Evolutionary conservation across 192 early-diverging fungal genomes (phyloP).

Genomic region (Coemansia sp.): DNA sequence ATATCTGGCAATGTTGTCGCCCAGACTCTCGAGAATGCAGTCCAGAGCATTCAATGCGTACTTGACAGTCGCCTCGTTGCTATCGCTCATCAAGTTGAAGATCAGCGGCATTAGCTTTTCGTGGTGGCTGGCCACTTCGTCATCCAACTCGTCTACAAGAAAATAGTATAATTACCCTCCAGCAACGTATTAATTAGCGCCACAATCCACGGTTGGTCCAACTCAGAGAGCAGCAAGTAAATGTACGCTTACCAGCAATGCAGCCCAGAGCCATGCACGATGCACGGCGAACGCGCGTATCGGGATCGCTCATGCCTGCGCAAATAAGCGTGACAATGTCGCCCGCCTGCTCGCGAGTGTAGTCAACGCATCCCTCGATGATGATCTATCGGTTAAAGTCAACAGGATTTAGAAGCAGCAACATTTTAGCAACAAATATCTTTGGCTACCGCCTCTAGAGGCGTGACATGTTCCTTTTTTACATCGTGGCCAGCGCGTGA

Average conservation of each 20-base stretch:
- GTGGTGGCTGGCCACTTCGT: slow-evolving; percentile 80
- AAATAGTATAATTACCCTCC: background rate
- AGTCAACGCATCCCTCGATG: slow-evolving; percentile 87
- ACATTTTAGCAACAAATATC: slow-evolving; percentile 12
- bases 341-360: slow-evolving; percentile 72
- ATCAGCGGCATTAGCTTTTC: slow-evolving; percentile 81
- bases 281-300: slow-evolving; percentile 76
- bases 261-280: slow-evolving; percentile 85
- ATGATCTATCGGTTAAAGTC: slow-evolving; percentile 43
- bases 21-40: slow-evolving; percentile 85
- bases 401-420: slow-evolving; percentile 12
- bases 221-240: background rate
- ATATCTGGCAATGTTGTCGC: slow-evolving; percentile 77
- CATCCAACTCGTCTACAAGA: slow-evolving; percentile 70
- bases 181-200: background rate
- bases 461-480: slow-evolving; percentile 4
- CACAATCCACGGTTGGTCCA: background rate
- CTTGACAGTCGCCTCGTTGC: slow-evolving; percentile 70
- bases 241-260: slow-evolving; percentile 62
- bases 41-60: slow-evolving; percentile 85
- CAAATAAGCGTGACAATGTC: slow-evolving; percentile 79
- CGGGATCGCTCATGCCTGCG: slow-evolving; percentile 78
- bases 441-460: background rate
- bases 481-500: slow-evolving; percentile 4
- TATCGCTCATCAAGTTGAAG: slow-evolving; percentile 81